Evolutionary conservation across 2,329 filamentous ascomycete species (phyloP).

Genomic region (Coleophoma crateriformis): DNA sequence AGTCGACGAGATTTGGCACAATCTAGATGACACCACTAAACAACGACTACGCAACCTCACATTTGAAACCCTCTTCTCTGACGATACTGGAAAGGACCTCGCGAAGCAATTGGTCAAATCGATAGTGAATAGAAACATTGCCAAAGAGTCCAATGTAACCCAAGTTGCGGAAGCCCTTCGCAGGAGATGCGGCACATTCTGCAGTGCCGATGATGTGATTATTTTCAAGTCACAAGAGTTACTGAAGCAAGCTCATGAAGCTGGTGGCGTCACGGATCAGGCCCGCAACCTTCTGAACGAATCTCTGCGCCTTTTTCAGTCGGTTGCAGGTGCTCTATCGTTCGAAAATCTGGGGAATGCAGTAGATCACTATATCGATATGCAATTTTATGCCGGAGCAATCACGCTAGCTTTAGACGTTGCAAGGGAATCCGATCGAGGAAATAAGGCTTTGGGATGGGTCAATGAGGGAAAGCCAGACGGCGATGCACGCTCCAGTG

Average conservation of each 20-base stretch:
- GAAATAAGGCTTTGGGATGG: constrained; percentile 80
- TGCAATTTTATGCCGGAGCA: constrained; percentile 90
- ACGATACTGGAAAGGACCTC: constrained; percentile 73
- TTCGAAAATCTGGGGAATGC: constrained; percentile 75
- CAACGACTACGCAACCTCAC: constrained; percentile 71
- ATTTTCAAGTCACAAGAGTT: constrained; percentile 98
- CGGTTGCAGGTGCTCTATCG: constrained; percentile 78
- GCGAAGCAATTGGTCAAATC: constrained; percentile 94
- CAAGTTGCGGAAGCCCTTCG: constrained; percentile 93
- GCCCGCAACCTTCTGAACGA: constrained; percentile 80
- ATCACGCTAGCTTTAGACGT: constrained; percentile 83
- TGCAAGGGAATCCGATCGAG: constrained; percentile 78
- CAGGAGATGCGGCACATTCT: constrained; percentile 92
- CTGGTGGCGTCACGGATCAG: constrained; percentile 66
- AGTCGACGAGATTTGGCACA: constrained; percentile 77
- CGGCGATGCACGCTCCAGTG: constrained; percentile 61
- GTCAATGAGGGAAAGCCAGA: constrained; percentile 75
- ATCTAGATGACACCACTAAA: constrained; percentile 66
- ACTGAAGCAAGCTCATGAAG: constrained; percentile 80
- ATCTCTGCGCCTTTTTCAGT: constrained; percentile 80
- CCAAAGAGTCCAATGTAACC: constrained; percentile 94
- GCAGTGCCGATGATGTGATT: constrained; percentile 92
- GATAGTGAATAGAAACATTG: constrained; percentile 96
- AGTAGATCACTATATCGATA: constrained; percentile 69
- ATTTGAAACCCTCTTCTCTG: constrained; percentile 83